phyloP scores from a whole-genome alignment of 2,329 filamentous ascomycete species.

The Pyrenophora tritici-repentis region DNA sequence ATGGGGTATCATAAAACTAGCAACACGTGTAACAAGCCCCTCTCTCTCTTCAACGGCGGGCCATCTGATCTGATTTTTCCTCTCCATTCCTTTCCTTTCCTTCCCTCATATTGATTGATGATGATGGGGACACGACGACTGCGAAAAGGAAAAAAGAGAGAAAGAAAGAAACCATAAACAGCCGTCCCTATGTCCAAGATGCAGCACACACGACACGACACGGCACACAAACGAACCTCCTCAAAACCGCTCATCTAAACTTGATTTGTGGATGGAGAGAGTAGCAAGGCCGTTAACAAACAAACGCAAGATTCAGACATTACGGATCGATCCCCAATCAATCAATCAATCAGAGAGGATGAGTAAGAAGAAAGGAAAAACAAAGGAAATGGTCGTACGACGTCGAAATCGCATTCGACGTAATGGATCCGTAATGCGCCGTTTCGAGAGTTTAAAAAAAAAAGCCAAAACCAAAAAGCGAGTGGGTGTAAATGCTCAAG shows the following conservation, averaged over 20 bases:
- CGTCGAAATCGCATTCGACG: slow-evolving; percentile 44
- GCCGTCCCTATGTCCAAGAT: neutral
- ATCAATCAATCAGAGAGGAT: slow-evolving; percentile 9
- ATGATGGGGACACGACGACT: no score
- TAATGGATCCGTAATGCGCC: slow-evolving; percentile 35
- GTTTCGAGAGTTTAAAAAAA: neutral
- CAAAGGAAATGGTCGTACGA: slow-evolving; percentile 41
- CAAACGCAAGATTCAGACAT: slow-evolving; percentile 17
- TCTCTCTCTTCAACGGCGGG: no score
- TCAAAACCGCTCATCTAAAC: no score
- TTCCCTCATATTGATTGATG: no score
- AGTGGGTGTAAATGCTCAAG: slow-evolving; percentile 2
- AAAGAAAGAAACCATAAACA: no score
- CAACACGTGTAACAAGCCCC: neutral
- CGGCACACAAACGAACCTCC: no score
- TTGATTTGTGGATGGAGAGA: neutral
- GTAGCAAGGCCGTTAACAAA: slow-evolving; percentile 4
- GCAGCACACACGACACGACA: no score
- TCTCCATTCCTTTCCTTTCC: no score
- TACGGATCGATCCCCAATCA: no score
- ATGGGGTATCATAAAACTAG: slow-evolving; percentile 7
- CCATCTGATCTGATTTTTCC: no score
- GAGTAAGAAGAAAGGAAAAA: slow-evolving; percentile 29
- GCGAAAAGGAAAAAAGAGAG: no score
- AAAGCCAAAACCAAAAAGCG: no score